phyloP scores from a whole-genome alignment of 805 yeast species.

The Ogataea saltuana region DNA sequence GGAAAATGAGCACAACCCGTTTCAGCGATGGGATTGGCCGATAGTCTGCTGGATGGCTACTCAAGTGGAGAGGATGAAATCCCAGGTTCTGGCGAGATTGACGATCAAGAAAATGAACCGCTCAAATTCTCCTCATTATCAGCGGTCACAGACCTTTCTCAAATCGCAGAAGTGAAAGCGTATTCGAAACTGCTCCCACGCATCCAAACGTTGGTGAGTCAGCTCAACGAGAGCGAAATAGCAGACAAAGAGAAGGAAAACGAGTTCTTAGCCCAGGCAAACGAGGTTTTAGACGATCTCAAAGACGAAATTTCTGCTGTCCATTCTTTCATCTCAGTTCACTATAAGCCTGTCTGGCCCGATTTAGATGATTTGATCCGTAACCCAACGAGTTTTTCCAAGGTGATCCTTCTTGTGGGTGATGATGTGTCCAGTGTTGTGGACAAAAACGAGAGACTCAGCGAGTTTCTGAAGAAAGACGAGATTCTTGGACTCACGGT shows the following conservation, averaged over 20 bases:
- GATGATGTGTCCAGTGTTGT: constrained; percentile 31
- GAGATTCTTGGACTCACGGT: constrained; percentile 71
- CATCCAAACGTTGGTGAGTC: constrained; percentile 25
- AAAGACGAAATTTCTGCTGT: constrained; percentile 53
- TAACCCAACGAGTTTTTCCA: constrained; percentile 62
- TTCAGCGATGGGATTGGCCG: constrained; percentile 40
- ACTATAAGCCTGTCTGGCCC: constrained; percentile 64
- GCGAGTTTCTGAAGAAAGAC: constrained; percentile 54
- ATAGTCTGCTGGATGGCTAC: constrained; percentile 44
- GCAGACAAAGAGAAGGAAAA: constrained; percentile 43
- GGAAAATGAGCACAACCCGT: too few relatives aligned
- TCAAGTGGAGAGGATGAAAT: constrained; percentile 34
- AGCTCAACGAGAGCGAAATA: constrained; percentile 31
- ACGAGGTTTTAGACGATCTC: constrained; percentile 54
- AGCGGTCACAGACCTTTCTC: constrained; percentile 16
- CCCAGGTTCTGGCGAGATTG: neutral
- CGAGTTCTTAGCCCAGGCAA: constrained; percentile 52
- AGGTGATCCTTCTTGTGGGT: constrained; percentile 51
- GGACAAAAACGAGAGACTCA: constrained; percentile 37
- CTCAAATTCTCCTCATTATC: constrained; percentile 8
- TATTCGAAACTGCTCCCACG: constrained; percentile 30
- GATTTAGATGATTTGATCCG: constrained; percentile 67
- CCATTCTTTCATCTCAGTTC: constrained; percentile 48
- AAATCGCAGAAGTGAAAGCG: constrained; percentile 28
- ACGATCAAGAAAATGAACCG: neutral